phyloP scores from a whole-genome alignment of 2,329 filamentous ascomycete species.

The Nannizzia gypsea region DNA sequence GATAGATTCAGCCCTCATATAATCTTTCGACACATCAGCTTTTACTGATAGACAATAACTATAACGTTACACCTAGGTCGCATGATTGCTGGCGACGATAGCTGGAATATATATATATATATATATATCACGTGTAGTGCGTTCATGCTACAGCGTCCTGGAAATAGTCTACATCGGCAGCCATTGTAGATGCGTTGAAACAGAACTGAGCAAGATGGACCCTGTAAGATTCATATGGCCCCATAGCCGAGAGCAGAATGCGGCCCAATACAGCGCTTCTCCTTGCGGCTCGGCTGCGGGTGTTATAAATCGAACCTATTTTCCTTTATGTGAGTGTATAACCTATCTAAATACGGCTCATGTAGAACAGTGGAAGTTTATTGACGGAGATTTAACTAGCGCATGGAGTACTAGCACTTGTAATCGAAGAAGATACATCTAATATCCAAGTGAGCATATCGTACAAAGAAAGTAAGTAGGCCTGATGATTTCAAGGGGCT shows the following conservation, averaged over 20 bases:
- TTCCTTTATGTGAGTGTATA: neutral
- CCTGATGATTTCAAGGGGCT: neutral
- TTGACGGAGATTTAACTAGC: neutral
- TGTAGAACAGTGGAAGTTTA: neutral
- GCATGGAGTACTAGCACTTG: neutral
- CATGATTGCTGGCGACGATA: too few relatives aligned
- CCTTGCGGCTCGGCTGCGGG: neutral
- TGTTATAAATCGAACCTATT: neutral
- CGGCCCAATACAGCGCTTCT: neutral
- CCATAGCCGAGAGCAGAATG: neutral
- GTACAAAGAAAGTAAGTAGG: neutral
- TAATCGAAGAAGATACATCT: neutral
- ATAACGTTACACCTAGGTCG: too few relatives aligned
- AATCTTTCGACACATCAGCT: too few relatives aligned
- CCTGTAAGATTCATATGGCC: neutral
- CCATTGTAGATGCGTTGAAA: neutral
- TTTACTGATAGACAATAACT: too few relatives aligned
- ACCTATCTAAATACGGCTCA: too few relatives aligned
- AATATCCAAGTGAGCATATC: neutral
- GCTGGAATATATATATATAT: too few relatives aligned
- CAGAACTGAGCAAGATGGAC: neutral
- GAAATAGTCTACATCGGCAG: neutral
- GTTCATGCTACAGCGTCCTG: too few relatives aligned
- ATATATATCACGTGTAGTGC: too few relatives aligned
- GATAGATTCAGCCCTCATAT: too few relatives aligned